These are phyloP conservation scores for Penicillium coprophilum DNA, from an alignment of 495 filamentous ascomycete genomes.

Conservation along the genomic window DNA sequence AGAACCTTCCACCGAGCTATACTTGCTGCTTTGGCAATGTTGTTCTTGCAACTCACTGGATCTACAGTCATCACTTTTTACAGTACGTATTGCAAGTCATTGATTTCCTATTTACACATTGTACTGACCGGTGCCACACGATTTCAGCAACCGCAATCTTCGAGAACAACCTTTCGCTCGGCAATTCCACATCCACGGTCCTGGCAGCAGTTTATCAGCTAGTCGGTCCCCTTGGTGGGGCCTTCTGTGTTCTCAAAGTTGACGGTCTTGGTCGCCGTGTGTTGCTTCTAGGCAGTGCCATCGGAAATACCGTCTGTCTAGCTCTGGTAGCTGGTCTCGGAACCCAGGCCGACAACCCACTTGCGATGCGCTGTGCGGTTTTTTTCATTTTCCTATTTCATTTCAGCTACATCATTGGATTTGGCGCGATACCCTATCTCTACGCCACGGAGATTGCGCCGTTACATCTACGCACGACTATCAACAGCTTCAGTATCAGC, in stretches of 20 bases:
- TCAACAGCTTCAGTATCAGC: slow-evolving; percentile 48
- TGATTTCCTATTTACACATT: background rate
- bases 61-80: slow-evolving; percentile 30
- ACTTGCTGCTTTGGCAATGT: slow-evolving; percentile 19
- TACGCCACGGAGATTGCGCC: slow-evolving; percentile 55
- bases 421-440: slow-evolving; percentile 53
- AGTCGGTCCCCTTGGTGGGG: slow-evolving; percentile 21
- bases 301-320: slow-evolving; percentile 45
- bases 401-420: slow-evolving; percentile 54
- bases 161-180: slow-evolving; percentile 21
- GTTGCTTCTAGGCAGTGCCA: slow-evolving; percentile 20
- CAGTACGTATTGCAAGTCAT: slow-evolving; percentile 14
- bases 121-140: background rate
- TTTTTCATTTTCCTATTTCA: slow-evolving; percentile 56
- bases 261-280: slow-evolving; percentile 25
- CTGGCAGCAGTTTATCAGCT: slow-evolving; percentile 25
- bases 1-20: slow-evolving; percentile 25
- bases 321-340: slow-evolving; percentile 36
- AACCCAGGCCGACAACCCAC: slow-evolving; percentile 14
- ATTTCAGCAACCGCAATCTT: slow-evolving; percentile 24
- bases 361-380: slow-evolving; percentile 30
- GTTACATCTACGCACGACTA: slow-evolving; percentile 46
- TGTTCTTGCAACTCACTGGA: slow-evolving; percentile 26
- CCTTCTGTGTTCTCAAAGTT: slow-evolving; percentile 23
- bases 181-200: slow-evolving; percentile 21